A percentile compares a stretch with the other conserved stretches of the same genome.
These are phyloP conservation scores for Metarhizium sp. DNA, from an alignment of 2,329 filamentous ascomycete species.

Conservation along the genomic window DNA sequence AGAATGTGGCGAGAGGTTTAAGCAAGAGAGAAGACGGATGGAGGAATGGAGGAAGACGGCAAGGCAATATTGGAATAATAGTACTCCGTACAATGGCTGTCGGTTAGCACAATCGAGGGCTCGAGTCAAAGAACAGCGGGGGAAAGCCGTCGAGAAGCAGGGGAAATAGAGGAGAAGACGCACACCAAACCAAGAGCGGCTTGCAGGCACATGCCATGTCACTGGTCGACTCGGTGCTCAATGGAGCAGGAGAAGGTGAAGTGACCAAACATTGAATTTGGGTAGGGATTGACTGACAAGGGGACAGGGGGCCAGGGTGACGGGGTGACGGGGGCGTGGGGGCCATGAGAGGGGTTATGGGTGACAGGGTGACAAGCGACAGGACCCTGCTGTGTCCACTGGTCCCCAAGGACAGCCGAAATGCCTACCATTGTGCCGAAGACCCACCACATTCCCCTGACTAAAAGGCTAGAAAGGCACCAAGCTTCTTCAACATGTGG, in stretches of 20 bases:
- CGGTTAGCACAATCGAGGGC: too few species aligned
- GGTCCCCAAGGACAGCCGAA: too few species aligned
- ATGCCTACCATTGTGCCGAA: too few species aligned
- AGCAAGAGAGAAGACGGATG: neutral
- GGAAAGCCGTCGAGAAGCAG: neutral
- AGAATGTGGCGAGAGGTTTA: neutral
- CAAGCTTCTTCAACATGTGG: constrained; percentile 2
- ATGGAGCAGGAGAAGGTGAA: too few species aligned
- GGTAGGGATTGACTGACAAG: too few species aligned
- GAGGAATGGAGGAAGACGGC: neutral
- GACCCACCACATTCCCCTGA: neutral
- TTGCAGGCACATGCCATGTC: neutral
- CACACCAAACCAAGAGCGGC: neutral
- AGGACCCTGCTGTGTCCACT: too few species aligned
- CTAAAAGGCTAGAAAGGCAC: neutral
- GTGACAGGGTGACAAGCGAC: neutral
- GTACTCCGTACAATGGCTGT: too few species aligned
- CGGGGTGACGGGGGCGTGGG: neutral
- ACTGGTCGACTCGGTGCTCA: too few species aligned
- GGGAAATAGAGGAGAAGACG: neutral
- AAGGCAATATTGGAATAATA: neutral
- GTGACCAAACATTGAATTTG: too few species aligned
- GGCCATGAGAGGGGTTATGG: neutral
- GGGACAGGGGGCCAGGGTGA: too few species aligned
- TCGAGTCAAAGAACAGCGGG: neutral